Evolutionary conservation across 2,329 filamentous ascomycete species (phyloP).

Genomic region (Aspergillus pseudonomiae): DNA sequence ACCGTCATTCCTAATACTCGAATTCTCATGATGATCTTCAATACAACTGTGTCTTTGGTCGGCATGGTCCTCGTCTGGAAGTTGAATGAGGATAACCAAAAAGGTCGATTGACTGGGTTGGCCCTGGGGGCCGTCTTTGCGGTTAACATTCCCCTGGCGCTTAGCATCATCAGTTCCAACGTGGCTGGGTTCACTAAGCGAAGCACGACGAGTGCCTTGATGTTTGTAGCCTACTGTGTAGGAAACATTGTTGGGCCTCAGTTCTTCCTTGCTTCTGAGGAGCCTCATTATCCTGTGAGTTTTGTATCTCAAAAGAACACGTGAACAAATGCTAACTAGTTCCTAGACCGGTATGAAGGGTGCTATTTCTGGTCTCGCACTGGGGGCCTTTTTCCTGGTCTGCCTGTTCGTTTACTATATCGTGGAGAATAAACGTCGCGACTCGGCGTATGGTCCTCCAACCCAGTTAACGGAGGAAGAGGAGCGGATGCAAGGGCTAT

Average conservation of each 20-base stretch:
- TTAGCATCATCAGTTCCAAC: conserved; percentile 40
- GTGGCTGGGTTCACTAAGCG: conserved; percentile 42
- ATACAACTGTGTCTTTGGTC: conserved; percentile 31
- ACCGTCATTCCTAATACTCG: conserved; percentile 31
- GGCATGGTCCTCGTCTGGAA: conserved; percentile 40
- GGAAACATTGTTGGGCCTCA: conserved; percentile 40
- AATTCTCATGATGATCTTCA: conserved; percentile 39
- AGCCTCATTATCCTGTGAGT: conserved; percentile 35
- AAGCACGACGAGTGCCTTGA: conserved; percentile 43
- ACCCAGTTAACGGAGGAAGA: conserved; percentile 29
- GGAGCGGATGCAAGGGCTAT: conserved; percentile 34
- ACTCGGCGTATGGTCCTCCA: conserved; percentile 30
- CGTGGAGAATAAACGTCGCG: conserved; percentile 34
- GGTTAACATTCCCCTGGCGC: conserved; percentile 38
- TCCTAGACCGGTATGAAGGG: conserved; percentile 39
- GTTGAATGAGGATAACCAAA: conserved; percentile 26
- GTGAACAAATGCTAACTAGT: not conserved
- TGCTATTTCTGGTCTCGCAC: conserved; percentile 31
- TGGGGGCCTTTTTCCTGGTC: conserved; percentile 35
- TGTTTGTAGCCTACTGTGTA: conserved; percentile 51
- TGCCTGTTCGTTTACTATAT: conserved; percentile 34
- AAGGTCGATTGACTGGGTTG: conserved; percentile 34
- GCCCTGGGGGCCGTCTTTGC: conserved; percentile 37
- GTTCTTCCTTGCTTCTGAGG: conserved; percentile 35
- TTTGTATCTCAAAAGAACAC: not conserved